Conservation (phyloP, 768 basidiomycete genomes). For the Glaciozyma antarctica region DNA sequence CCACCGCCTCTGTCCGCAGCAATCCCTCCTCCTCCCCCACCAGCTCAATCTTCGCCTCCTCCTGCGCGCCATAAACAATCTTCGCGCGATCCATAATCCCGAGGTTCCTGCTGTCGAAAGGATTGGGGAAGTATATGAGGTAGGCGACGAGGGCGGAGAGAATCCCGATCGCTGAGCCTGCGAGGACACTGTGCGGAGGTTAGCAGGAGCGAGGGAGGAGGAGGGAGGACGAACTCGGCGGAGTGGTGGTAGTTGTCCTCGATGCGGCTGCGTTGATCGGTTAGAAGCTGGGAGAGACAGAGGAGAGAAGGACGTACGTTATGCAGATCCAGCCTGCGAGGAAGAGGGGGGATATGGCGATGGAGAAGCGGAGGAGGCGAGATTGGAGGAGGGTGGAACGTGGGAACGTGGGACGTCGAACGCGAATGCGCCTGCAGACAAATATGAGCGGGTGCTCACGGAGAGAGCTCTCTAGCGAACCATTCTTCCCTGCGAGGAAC, state of each 20-base stretch:
- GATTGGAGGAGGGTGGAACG: constrained; percentile 27
- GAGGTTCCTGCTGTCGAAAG: background rate
- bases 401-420: constrained; percentile 21
- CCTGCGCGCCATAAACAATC: background rate
- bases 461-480: background rate
- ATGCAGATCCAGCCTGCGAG: constrained; percentile 22
- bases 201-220: background rate
- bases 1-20: background rate
- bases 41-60: background rate
- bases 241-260: constrained; percentile 30
- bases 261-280: background rate
- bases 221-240: background rate
- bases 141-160: constrained; percentile 6
- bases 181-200: constrained; percentile 10
- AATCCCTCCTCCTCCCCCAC: background rate
- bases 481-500: constrained; percentile 31
- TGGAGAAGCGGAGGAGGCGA: constrained; percentile 25
- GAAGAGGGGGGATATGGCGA: constrained; percentile 29
- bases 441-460: background rate
- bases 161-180: constrained; percentile 14
- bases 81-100: background rate
- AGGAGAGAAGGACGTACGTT: background rate
- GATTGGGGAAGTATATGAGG: constrained; percentile 10
- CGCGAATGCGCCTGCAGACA: constrained; percentile 27
- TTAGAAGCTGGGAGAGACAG: too few species aligned